Base-by-base conservation (phyloP, 345 rosid species). In the Populus davidiana region DNA sequence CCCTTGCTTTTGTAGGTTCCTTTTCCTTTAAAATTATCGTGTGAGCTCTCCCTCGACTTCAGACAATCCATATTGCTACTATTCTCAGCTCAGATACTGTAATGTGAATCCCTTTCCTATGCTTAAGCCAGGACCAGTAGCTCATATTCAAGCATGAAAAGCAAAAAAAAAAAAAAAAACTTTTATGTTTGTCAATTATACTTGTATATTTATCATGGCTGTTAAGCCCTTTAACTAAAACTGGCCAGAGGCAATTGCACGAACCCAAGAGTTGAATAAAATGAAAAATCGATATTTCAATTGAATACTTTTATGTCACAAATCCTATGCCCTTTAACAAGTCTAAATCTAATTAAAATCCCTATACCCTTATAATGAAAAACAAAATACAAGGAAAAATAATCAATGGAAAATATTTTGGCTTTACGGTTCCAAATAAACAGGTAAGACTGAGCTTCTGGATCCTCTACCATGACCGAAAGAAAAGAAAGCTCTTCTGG, bases 401-500 rank as follows among this genome's bases (percentile, higher is more conserved):
- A 69, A 68, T 5, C 1, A 39, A 62, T 23, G 56, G 62, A 50
- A 71, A 50, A 17, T 70, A 20, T 18, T 59, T 8, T 47, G 47
- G 38, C 29, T 67, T 79, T 80, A 87, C 73, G 96, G 88, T 33
- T 91, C 91, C 76, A 86, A 85, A 81, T 86, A 81, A 68, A 92
- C 82, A 61, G 98, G 96, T 73, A 87, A 84, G 67, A 90, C 72
- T 8, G 96, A 83, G 85, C 83, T 94, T 86, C 88, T 89, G 63
- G 92, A 89, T 64, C 86, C 89, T 75, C 90, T 87, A 74, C 91
- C 87, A 36, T 90, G 88, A 8, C 94, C 91, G 79, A 90, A 92
- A 38, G 93, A 85, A 81, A 94, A 94, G 86, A 92, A 91, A 74
- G 87, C 85, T 83, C 89, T 91, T 78, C 83, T 90, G 31, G 78